These are phyloP conservation scores for Leptosphaerulina australis DNA, from an alignment of 2,329 filamentous ascomycete genomes.

Conservation along the genomic window DNA sequence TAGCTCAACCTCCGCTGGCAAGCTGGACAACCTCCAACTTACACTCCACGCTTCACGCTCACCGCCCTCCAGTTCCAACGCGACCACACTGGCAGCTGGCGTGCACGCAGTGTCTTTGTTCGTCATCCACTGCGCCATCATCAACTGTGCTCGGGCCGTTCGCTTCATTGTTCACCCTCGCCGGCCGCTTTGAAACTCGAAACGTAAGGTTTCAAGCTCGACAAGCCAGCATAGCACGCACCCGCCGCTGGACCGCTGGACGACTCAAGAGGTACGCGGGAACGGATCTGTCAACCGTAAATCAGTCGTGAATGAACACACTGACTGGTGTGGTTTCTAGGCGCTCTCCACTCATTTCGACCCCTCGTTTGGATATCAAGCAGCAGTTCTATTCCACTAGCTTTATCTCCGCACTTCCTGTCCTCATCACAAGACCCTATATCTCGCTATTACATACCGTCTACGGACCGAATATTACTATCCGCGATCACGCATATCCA, in stretches of 20 bases:
- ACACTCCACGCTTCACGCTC: slow-evolving; percentile 23
- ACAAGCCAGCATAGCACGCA: slow-evolving; percentile 46
- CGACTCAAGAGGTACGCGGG: slow-evolving; percentile 41
- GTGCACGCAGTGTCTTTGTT: slow-evolving; percentile 33
- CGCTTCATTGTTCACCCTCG: slow-evolving; percentile 32
- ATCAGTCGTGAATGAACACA: slow-evolving; percentile 25
- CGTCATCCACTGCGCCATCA: slow-evolving; percentile 21
- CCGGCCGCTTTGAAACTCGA: slow-evolving; percentile 41
- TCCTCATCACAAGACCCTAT: slow-evolving; percentile 23
- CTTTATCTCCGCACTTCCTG: slow-evolving; percentile 31
- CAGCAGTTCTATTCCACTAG: slow-evolving; percentile 28
- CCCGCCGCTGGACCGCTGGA: slow-evolving; percentile 35
- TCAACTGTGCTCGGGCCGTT: slow-evolving; percentile 18
- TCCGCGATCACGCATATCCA: slow-evolving; percentile 6
- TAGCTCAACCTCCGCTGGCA: slow-evolving; percentile 27
- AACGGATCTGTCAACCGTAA: slow-evolving; percentile 28
- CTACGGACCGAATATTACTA: slow-evolving; percentile 12
- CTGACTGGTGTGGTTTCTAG: slow-evolving; percentile 40
- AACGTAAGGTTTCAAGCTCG: slow-evolving; percentile 50
- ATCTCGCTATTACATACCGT: slow-evolving; percentile 19
- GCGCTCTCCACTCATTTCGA: slow-evolving; percentile 38
- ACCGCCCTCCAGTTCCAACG: slow-evolving; percentile 23
- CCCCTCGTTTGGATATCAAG: slow-evolving; percentile 48
- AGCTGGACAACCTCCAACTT: slow-evolving; percentile 28
- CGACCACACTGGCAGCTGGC: slow-evolving; percentile 27